Conservation (phyloP, 441 rosid genomes). For the Populus hybrid region DNA sequence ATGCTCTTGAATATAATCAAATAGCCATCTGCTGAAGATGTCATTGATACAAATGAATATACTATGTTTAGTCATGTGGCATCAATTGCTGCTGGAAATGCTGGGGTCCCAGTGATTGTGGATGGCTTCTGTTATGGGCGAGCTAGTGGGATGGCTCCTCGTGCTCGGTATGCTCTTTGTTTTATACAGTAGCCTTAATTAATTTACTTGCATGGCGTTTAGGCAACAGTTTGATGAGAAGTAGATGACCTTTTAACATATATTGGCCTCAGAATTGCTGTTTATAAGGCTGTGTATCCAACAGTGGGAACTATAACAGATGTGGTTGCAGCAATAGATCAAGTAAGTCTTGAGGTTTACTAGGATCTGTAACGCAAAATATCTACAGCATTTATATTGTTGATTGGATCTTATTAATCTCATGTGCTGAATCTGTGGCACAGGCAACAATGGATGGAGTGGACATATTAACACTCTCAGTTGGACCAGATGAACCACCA, state of each 20-base stretch:
- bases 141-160: slow-evolving; percentile 96
- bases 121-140: slow-evolving; percentile 77
- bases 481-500: slow-evolving; percentile 92
- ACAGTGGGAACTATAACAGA: slow-evolving; percentile 94
- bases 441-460: slow-evolving; percentile 96
- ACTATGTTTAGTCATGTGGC: slow-evolving; percentile 72
- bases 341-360: slow-evolving; percentile 37
- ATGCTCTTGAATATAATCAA: neutral
- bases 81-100: slow-evolving; percentile 90
- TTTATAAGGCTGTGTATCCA: slow-evolving; percentile 88
- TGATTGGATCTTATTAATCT: neutral
- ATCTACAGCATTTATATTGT: neutral
- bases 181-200: neutral
- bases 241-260: neutral
- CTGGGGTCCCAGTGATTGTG: slow-evolving; percentile 67
- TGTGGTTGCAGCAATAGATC: slow-evolving; percentile 96
- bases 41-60: neutral
- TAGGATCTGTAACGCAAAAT: neutral
- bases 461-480: slow-evolving; percentile 78
- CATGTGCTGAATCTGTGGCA: neutral
- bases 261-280: slow-evolving; percentile 57
- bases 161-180: slow-evolving; percentile 49
- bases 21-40: neutral
- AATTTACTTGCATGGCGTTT: neutral
- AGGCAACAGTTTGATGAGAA: neutral